Percentiles rank a stretch among this genome's conserved stretches.
phyloP scores from a whole-genome alignment of 2,329 filamentous ascomycete species.

The Beauveria sp. region DNA sequence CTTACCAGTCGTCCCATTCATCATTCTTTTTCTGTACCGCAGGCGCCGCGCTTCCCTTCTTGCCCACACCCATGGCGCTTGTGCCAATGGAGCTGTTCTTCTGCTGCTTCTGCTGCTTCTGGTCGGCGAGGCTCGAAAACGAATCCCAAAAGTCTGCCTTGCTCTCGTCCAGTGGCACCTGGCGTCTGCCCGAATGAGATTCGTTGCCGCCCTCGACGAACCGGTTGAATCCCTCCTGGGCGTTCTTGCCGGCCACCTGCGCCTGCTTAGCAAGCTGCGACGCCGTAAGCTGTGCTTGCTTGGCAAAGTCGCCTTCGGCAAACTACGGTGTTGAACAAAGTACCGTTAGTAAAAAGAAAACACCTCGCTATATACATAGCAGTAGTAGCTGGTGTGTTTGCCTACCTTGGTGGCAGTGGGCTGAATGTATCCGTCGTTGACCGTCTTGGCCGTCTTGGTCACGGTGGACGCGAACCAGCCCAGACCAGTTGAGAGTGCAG shows the following conservation, averaged over 20 bases:
- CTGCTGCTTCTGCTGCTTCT: slow-evolving; percentile 20
- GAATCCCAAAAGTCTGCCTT: slow-evolving; percentile 89
- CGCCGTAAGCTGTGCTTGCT: slow-evolving; percentile 53
- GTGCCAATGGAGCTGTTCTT: slow-evolving; percentile 48
- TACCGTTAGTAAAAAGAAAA: slow-evolving; percentile 1
- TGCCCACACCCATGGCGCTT: slow-evolving; percentile 50
- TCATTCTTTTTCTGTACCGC: slow-evolving; percentile 42
- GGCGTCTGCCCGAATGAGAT: slow-evolving; percentile 22
- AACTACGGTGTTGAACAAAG: slow-evolving; percentile 41
- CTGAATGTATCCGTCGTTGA: slow-evolving; percentile 87
- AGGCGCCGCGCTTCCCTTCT: slow-evolving; percentile 24
- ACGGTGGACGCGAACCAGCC: slow-evolving; percentile 90
- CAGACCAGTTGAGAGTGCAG: slow-evolving; percentile 82
- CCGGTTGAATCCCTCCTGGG: slow-evolving; percentile 71
- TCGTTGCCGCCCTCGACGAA: slow-evolving; percentile 79
- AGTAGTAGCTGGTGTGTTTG: too few relatives aligned
- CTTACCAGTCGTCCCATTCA: slow-evolving; percentile 59
- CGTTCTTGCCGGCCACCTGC: slow-evolving; percentile 62
- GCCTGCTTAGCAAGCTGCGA: slow-evolving; percentile 60
- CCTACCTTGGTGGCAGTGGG: slow-evolving; percentile 80
- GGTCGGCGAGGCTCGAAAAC: slow-evolving; percentile 65
- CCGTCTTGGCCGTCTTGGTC: slow-evolving; percentile 80
- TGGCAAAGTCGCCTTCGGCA: slow-evolving; percentile 70
- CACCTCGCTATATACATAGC: background rate
- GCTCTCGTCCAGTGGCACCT: slow-evolving; percentile 47